Conservation (phyloP, 2,329 filamentous ascomycete species). For the Sporothrix humicola region DNA sequence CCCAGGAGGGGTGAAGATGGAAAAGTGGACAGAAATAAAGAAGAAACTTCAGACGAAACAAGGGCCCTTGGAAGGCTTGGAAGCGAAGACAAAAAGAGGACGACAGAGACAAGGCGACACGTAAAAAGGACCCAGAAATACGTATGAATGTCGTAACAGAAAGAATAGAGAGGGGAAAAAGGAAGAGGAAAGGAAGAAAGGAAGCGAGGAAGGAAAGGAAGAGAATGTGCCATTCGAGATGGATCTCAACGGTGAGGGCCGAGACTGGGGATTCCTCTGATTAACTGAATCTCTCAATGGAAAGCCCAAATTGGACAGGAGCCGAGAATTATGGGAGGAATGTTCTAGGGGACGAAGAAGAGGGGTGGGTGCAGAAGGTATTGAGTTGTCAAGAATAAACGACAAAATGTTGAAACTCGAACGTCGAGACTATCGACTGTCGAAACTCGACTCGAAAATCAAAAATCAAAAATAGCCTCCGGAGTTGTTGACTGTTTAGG, state of each 20-base stretch:
- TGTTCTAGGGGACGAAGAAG: background rate
- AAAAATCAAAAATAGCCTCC: conserved; percentile 7
- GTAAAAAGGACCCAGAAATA: background rate
- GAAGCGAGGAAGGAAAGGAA: background rate
- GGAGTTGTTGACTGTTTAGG: conserved; percentile 10
- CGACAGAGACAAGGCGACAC: background rate
- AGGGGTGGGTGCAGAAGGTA: background rate
- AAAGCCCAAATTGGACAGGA: background rate
- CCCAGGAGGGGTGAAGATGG: background rate
- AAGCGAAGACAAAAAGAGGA: background rate
- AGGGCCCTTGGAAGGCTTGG: background rate
- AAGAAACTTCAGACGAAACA: conserved; percentile 26
- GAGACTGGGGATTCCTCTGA: background rate
- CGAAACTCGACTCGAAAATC: background rate
- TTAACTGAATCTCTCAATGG: background rate
- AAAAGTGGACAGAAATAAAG: background rate
- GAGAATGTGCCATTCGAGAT: background rate
- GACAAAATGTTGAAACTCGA: background rate
- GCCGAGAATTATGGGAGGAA: conserved; percentile 13
- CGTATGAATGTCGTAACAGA: conserved; percentile 13
- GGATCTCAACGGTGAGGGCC: conserved; percentile 1
- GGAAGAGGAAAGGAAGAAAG: background rate
- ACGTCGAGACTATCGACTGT: background rate
- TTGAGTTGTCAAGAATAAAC: too few relatives aligned
- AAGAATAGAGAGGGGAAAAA: background rate